These are phyloP conservation scores for Tympanopsis confertula DNA, from an alignment of 2,329 filamentous ascomycete genomes.

Conservation along the genomic window DNA sequence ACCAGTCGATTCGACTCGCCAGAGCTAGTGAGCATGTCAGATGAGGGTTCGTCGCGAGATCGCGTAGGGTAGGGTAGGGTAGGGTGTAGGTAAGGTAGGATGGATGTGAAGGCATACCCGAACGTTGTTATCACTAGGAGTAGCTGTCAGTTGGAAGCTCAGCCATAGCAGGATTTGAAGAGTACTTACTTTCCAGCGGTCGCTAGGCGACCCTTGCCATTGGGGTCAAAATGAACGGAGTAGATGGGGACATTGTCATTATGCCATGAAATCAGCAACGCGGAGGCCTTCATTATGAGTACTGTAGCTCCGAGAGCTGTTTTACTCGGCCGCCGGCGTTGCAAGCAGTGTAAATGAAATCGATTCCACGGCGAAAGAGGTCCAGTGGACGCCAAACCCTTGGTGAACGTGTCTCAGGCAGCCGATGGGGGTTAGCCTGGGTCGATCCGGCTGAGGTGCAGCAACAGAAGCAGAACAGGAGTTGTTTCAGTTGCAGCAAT, in stretches of 20 bases:
- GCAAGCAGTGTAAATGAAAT: too few relatives aligned
- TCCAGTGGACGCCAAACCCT: too few relatives aligned
- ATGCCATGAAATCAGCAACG: slow-evolving; percentile 97
- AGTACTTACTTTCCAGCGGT: slow-evolving; percentile 55
- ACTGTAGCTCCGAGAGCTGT: too few relatives aligned
- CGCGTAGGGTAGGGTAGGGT: background rate
- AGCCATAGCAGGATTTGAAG: too few relatives aligned
- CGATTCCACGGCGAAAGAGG: too few relatives aligned
- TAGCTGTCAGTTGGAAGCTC: too few relatives aligned
- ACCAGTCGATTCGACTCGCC: slow-evolving; percentile 76
- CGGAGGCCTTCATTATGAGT: slow-evolving; percentile 81
- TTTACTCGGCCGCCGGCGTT: too few relatives aligned
- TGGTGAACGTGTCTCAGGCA: too few relatives aligned
- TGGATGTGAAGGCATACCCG: slow-evolving; percentile 44
- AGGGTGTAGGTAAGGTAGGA: background rate
- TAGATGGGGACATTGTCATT: slow-evolving; percentile 95
- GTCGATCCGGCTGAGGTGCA: too few relatives aligned
- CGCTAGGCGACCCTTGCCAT: slow-evolving; percentile 81
- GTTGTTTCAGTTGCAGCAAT: too few relatives aligned
- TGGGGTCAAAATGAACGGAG: slow-evolving; percentile 89
- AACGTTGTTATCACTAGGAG: slow-evolving; percentile 82
- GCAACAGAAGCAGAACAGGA: too few relatives aligned
- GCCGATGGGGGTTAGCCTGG: too few relatives aligned
- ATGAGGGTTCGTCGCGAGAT: slow-evolving; percentile 8
- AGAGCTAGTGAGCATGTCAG: slow-evolving; percentile 46